Evolutionary conservation across 345 rosid species (phyloP), one percentile per base, ranked within the genome.

Genomic region (Syzygium aqueum): DNA sequence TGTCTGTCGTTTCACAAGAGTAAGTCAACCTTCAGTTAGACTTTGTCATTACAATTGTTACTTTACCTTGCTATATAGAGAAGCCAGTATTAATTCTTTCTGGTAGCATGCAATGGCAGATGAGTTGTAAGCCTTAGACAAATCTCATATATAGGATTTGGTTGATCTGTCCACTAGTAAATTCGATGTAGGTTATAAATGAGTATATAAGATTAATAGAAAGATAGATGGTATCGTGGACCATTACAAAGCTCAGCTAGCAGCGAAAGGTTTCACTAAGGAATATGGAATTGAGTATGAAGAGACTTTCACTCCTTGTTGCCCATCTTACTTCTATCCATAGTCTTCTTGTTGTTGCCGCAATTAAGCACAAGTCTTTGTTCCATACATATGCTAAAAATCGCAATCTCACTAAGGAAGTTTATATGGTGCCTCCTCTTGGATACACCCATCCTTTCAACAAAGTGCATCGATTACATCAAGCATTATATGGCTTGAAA

Each of bases 261-360:
- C 33, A 25, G 23, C 11, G 11, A 67, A 67, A 16, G 3, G 12
- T 8, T 67, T 67, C 46, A 33, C 8, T 8, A 67, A 67, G 23
- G 13, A 67, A 30, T 6, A 67, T 33, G 46, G 10, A 67, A 67
- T 67, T 67, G 21, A 2, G 5, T 67, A 67, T 17, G 46, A 67
- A 21, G 5, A 33, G 3, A 67, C 3, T 33, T 67, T 0, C 9
- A 23, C 3, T 67, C 46, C 80, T 0, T 2, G 7, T 17, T 67
- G 46, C 1, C 9, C 2, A 2, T 6, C 25, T 73, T 73, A 19
- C 82, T 73, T 73, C 0, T 10, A 1, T 37, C 0, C 23, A 11
- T 3, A 21, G 14, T 73, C 23, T 73, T 11, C 49, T 37, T 73
- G 6, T 11, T 22, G 6, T 73, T 73, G 49, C 0, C 11, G 0